Conservation (phyloP, 1,139 yeast genomes). For the Saccharomyces hybrid region DNA sequence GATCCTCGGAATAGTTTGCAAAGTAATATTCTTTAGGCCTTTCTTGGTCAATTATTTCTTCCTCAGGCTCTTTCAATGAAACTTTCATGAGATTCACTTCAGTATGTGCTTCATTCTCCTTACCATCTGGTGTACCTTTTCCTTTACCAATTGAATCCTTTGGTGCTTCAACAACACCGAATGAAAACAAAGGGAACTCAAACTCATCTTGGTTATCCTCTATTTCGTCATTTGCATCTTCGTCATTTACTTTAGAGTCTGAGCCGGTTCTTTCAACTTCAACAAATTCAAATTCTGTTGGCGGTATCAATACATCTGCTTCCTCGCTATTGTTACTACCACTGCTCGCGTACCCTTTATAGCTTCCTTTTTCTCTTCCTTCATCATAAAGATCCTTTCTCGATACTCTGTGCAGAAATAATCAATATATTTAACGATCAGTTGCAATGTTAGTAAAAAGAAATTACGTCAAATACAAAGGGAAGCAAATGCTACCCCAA, state of each 20-base stretch:
- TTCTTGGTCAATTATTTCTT: constrained; percentile 36
- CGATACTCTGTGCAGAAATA: constrained; percentile 11
- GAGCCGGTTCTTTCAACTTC: constrained; percentile 35
- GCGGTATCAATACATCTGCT: constrained; percentile 2
- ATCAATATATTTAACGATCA: background rate
- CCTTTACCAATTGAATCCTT: constrained; percentile 10
- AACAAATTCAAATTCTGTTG: constrained; percentile 45
- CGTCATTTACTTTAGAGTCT: constrained; percentile 10
- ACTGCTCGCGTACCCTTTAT: background rate
- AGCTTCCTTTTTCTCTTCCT: background rate
- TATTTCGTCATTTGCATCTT: constrained; percentile 9
- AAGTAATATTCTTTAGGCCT: constrained; percentile 51
- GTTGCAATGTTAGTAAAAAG: constrained; percentile 1
- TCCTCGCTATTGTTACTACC: background rate
- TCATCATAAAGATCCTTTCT: constrained; percentile 16
- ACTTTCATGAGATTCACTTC: constrained; percentile 36
- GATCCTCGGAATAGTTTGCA: constrained; percentile 34
- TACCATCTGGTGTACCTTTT: constrained; percentile 11
- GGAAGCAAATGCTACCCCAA: background rate
- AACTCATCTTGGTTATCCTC: constrained; percentile 38
- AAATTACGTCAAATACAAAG: background rate
- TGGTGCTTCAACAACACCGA: constrained; percentile 21
- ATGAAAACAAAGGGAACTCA: constrained; percentile 51
- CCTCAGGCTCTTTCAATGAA: constrained; percentile 42
- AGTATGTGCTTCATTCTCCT: constrained; percentile 30